Base-by-base conservation (phyloP, 768 basidiomycete species). In the Sarcodon aspratus region DNA sequence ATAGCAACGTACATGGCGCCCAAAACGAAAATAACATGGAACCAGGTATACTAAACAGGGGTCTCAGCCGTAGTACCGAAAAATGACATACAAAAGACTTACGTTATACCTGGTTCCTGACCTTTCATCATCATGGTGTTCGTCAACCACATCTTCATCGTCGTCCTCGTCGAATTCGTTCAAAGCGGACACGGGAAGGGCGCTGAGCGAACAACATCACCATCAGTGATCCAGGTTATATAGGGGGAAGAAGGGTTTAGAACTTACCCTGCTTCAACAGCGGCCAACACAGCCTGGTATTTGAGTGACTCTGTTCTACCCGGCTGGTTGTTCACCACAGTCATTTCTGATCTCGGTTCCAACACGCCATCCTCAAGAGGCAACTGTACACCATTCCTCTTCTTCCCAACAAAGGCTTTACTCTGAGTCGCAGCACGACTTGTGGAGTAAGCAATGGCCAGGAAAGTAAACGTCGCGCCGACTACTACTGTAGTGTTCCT, bases 1-100 rank as follows among this genome's bases (percentile, higher is more conserved):
- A 96, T 94, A 6, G 89, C 92, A 21, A 97, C 92, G 66, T 99
- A 99, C 96, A 98, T 98, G 11, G 92, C 74, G 31, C 82, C 96
- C 56, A 98, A 85, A 42, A 86, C 80, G 61, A 98, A 99, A 59
- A 99, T 97, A 63, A 97, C 68, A 61, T 99, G 96, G 80, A 99
- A 98, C 92, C 93, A 99, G 1, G 92, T 80, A 63, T 99, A 99
- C 93, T 96, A 56, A 17, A n/a, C 33, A 8, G 37, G 31, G 33
- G 35, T 57, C 17, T 57, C 55, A 11, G 54, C 13, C 50, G 49
- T 9, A 27, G 50, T 36, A 35, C 33, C 6, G 13, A 48, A 37
- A 32, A 44, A 8, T 3, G 12, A 12, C 17, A 48, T 43, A 42
- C 44, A 10, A 45, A 8, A 43, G n/a, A 61, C 80, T 53, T 63